Conservation (phyloP, 148 eudicot genomes). For the Rheum nobile region DNA sequence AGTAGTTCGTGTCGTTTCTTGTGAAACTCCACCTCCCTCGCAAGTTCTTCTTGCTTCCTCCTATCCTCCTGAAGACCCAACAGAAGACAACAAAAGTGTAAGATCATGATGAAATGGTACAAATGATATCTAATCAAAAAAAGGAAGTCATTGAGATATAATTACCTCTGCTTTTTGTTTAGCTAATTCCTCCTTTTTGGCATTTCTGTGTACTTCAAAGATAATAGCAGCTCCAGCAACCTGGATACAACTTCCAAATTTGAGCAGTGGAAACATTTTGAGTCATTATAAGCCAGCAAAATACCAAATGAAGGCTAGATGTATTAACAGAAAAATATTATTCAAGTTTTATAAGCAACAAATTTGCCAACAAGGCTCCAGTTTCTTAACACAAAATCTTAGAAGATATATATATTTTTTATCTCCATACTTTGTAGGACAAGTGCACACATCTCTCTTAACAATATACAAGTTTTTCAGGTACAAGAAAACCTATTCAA, state of each 20-base stretch:
- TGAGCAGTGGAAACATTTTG: neutral
- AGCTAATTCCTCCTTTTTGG: conserved; percentile 69
- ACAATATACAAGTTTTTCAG: no score
- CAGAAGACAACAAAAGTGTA: neutral
- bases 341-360: neutral
- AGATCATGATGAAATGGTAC: no score
- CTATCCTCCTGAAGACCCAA: neutral
- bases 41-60: neutral
- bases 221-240: conserved; percentile 76
- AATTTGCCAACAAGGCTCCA: no score
- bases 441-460: no score
- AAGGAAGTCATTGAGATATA: neutral
- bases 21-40: neutral
- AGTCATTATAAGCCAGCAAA: neutral
- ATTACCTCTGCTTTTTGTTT: conserved; percentile 74
- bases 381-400: no score
- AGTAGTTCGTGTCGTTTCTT: conserved; percentile 29
- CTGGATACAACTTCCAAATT: conserved; percentile 21
- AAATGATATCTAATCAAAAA: no score
- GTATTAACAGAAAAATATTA: no score
- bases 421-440: no score
- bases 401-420: no score
- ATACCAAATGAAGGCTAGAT: no score
- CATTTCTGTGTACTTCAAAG: conserved; percentile 82
- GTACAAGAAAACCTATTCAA: no score